These are phyloP conservation scores for Leishmania braziliensis DNA, from an alignment of 208 protist species.

Conservation along the genomic window DNA sequence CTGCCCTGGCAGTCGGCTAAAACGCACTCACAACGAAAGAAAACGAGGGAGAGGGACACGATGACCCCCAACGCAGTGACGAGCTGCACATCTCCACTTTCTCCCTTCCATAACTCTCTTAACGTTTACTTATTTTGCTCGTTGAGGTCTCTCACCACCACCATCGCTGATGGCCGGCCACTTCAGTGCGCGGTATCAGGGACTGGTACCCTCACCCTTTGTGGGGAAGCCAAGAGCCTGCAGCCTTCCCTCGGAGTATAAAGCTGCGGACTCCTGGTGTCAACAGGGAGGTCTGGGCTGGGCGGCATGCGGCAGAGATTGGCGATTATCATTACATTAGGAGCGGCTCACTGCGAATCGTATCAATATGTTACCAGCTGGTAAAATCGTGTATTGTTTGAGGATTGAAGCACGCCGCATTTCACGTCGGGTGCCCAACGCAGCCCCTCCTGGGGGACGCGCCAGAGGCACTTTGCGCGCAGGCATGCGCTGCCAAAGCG, in stretches of 20 bases:
- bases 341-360: not conserved
- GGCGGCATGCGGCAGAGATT: not conserved
- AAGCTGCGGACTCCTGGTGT: not conserved
- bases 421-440: not conserved
- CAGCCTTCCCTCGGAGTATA: not conserved
- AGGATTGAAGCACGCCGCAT: too few relatives aligned
- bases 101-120: not conserved
- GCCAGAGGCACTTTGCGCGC: not conserved
- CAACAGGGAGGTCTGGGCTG: not conserved
- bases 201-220: not conserved
- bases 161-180: not conserved
- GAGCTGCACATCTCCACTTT: not conserved
- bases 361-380: too few relatives aligned
- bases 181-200: not conserved
- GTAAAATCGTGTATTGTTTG: too few relatives aligned
- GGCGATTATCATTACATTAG: not conserved
- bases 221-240: not conserved
- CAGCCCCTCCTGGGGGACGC: not conserved
- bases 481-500: not conserved
- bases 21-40: not conserved
- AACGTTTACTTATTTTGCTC: not conserved
- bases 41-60: too few relatives aligned
- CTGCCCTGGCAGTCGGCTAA: not conserved
- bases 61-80: not conserved
- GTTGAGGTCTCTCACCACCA: too few relatives aligned